These are phyloP conservation scores for Neurospora intermedia DNA, from an alignment of 495 filamentous ascomycete species.

Conservation along the genomic window DNA sequence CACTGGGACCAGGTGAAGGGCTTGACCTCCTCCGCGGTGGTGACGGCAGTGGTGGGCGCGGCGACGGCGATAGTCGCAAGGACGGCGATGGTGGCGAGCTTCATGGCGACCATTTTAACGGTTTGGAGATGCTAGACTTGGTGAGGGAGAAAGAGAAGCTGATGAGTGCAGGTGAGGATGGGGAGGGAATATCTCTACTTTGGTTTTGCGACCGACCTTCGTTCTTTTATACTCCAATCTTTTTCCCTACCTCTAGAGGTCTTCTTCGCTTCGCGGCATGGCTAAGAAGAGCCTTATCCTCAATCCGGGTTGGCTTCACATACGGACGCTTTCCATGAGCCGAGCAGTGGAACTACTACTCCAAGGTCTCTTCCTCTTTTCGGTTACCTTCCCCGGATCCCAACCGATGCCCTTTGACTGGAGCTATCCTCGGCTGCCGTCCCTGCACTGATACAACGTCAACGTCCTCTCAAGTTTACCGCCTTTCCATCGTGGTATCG, in stretches of 20 bases:
- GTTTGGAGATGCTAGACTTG: neutral
- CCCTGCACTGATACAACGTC: neutral
- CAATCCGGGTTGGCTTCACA: neutral
- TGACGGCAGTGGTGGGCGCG: neutral
- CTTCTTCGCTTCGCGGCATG: neutral
- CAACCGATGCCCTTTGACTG: neutral
- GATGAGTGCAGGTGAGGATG: neutral
- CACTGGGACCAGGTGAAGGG: neutral
- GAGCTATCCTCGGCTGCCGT: neutral
- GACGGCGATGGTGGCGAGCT: neutral
- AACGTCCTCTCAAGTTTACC: neutral
- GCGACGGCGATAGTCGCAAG: neutral
- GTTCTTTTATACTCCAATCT: neutral
- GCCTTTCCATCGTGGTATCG: neutral
- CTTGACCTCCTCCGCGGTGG: neutral
- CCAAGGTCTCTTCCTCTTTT: neutral
- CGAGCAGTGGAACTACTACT: neutral
- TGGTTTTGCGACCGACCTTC: neutral
- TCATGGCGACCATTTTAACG: neutral
- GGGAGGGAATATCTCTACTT: neutral
- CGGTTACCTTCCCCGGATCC: neutral
- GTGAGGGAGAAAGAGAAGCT: neutral
- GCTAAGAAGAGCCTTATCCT: neutral
- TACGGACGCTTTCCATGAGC: neutral
- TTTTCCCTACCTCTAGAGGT: neutral